Evolutionary conservation across 2,329 filamentous ascomycete species (phyloP), one percentile per base, ranked within the genome.

Genomic region (Clarireedia sp.): DNA sequence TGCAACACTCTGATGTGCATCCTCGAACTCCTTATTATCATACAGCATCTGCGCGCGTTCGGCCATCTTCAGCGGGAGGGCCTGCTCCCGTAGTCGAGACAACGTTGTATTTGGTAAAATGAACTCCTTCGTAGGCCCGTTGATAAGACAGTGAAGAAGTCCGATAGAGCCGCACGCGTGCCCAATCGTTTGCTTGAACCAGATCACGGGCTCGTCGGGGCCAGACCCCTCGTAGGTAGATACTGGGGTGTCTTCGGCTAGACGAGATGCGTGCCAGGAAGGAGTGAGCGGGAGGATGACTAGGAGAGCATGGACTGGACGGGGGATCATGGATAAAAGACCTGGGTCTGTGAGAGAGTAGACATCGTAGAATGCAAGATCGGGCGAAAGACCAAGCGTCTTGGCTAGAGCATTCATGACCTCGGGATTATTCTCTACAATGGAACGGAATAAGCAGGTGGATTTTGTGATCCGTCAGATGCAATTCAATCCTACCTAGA

Each of bases 131-230:
- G 88, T 86, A 1, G 78, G 77, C 0, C 90, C 90, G 70, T 97
- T 99, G 46, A 79, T 78, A 0, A 89, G 81, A 17, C 86, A 87
- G 69, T 97, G 94, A 46, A 97, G 70, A 26, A 97, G 72, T 0
- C 88, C 94, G 75, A 96, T 96, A 45, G 96, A 74, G 0, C 92
- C 92, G 70, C 92, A 97, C 0, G 92, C 90, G 69, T 97, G 95
- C 58, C 87, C 81, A 65, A 97, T 96, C 0, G 91, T 97, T 74
- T 97, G 92, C 64, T 83, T 87, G 78, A 91, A 97, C 94, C 92
- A 99, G 7, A 95, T 67, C 0, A 96, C 89, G 8, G 88, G 85
- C 67, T 96, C 89, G 0, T 66, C 67, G 1, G 78, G 72, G 0
- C 90, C 90, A n/a, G 75, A 76, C 47, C 86, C 87, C 0, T 70